These are phyloP conservation scores for Pseudonectria foliicola DNA, from an alignment of 2,329 filamentous ascomycete species.

Conservation along the genomic window DNA sequence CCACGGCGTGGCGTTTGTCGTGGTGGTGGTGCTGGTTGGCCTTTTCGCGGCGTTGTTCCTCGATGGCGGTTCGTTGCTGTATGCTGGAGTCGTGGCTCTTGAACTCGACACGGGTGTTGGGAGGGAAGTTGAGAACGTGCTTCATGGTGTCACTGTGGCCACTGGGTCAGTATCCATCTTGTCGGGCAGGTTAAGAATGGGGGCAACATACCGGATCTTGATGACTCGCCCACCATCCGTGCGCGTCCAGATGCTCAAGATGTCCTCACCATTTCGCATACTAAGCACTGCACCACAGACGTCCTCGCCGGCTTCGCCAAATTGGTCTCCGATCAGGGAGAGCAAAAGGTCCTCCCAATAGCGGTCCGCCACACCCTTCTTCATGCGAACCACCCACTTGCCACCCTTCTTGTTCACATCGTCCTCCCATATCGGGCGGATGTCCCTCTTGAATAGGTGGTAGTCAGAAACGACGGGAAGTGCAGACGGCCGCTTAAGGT, in stretches of 20 bases:
- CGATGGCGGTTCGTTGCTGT: slow-evolving; percentile 80
- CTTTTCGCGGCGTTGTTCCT: slow-evolving; percentile 88
- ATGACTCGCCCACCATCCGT: slow-evolving; percentile 89
- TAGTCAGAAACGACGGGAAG: slow-evolving; percentile 94
- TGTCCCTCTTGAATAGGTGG: slow-evolving; percentile 94
- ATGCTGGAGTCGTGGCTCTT: slow-evolving; percentile 97
- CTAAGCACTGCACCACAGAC: slow-evolving; percentile 93
- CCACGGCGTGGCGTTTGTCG: slow-evolving; percentile 30
- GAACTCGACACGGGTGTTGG: slow-evolving; percentile 87
- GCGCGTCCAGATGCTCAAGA: slow-evolving; percentile 95
- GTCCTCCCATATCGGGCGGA: slow-evolving; percentile 97
- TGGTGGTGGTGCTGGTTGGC: slow-evolving; percentile 40
- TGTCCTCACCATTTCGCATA: slow-evolving; percentile 91
- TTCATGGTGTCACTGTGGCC: slow-evolving; percentile 79
- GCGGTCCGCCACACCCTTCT: slow-evolving; percentile 93
- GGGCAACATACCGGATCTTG: slow-evolving; percentile 72
- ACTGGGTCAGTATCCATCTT: slow-evolving; percentile 14
- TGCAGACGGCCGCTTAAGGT: slow-evolving; percentile 81
- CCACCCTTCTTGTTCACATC: slow-evolving; percentile 93
- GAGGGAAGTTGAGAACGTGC: slow-evolving; percentile 75
- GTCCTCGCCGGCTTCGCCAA: slow-evolving; percentile 85
- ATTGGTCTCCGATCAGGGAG: slow-evolving; percentile 89
- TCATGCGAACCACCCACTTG: slow-evolving; percentile 94
- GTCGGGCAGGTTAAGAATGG: background rate
- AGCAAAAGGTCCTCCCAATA: slow-evolving; percentile 95